These are phyloP conservation scores for Fusarium algeriense DNA, from an alignment of 2,329 filamentous ascomycete genomes.

Conservation along the genomic window DNA sequence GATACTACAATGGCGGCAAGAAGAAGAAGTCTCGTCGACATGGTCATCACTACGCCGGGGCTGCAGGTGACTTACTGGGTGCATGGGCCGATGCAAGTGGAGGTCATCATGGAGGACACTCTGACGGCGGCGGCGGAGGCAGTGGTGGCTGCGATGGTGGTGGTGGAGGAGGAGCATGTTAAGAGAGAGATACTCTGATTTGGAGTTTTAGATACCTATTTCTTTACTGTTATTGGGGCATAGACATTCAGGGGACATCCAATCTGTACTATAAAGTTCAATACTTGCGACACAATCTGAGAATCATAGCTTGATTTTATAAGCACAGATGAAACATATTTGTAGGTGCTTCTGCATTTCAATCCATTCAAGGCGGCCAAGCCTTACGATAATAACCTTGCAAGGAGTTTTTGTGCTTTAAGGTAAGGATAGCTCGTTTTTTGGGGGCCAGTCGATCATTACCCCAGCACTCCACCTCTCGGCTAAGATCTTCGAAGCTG, in stretches of 20 bases:
- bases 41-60: background rate
- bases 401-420: background rate
- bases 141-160: background rate
- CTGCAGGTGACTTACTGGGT: background rate
- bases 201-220: background rate
- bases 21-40: background rate
- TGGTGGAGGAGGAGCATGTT: conserved; percentile 1
- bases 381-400: background rate
- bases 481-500: background rate
- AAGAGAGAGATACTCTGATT: background rate
- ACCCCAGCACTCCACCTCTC: background rate
- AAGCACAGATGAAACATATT: too few species aligned
- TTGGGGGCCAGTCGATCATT: background rate
- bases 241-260: background rate
- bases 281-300: too few species aligned
- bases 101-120: background rate
- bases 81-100: background rate
- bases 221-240: background rate
- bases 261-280: background rate
- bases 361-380: too few species aligned
- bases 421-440: background rate
- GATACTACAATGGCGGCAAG: background rate
- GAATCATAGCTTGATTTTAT: too few species aligned
- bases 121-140: background rate
- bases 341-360: too few species aligned